phyloP scores from a whole-genome alignment of 495 filamentous ascomycete genomes.

The Glonium stellatum region DNA sequence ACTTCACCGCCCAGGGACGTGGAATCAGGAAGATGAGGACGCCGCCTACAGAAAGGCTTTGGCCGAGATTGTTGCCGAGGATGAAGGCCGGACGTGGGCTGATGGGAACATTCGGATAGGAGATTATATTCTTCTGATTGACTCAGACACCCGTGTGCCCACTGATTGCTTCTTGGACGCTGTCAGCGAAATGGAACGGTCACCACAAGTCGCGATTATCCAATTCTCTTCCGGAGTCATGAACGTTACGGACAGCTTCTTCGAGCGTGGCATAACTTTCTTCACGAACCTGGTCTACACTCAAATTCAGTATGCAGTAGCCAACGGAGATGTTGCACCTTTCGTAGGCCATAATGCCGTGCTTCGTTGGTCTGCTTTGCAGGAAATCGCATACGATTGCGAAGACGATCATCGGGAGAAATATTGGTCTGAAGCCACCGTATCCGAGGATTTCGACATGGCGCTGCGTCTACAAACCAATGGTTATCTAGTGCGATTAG shows the following conservation, averaged over 20 bases:
- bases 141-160: conserved; percentile 41
- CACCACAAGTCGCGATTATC: conserved; percentile 42
- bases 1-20: conserved; percentile 26
- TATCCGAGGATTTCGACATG: conserved; percentile 85
- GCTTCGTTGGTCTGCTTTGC: conserved; percentile 68
- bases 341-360: conserved; percentile 65
- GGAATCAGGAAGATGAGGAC: conserved; percentile 32
- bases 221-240: conserved; percentile 46
- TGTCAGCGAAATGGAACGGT: conserved; percentile 44
- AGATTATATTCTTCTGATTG: conserved; percentile 39
- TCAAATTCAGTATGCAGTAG: conserved; percentile 66
- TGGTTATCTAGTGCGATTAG: conserved; percentile 69
- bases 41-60: conserved; percentile 27
- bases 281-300: conserved; percentile 80
- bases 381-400: conserved; percentile 59
- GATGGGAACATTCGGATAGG: conserved; percentile 38
- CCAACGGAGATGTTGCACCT: conserved; percentile 72
- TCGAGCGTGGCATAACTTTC: conserved; percentile 60
- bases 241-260: conserved; percentile 41
- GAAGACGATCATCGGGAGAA: conserved; percentile 65
- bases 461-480: conserved; percentile 65
- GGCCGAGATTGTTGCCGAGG: conserved; percentile 24
- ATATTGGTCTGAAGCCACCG: conserved; percentile 76
- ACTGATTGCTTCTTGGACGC: conserved; percentile 44
- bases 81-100: conserved; percentile 32